Percentiles rank a stretch among this genome's conserved stretches.
phyloP scores from a whole-genome alignment of 2,329 filamentous ascomycete species.

The Penicillium sp. region DNA sequence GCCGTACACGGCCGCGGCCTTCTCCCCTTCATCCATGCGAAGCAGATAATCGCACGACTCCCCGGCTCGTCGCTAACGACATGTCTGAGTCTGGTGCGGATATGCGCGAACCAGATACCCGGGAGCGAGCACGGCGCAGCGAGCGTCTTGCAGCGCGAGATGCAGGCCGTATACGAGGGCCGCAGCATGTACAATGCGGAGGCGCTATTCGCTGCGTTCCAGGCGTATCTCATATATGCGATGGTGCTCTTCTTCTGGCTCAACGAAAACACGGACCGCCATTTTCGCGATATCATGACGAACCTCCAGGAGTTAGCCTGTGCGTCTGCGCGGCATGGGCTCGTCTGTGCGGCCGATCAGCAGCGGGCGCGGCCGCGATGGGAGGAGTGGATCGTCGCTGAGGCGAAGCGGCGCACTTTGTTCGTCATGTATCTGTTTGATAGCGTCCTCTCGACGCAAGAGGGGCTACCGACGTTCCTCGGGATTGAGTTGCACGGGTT shows the following conservation, averaged over 20 bases:
- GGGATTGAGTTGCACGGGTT: conserved; percentile 56
- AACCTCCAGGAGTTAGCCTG: conserved; percentile 57
- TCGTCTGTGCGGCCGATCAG: conserved; percentile 52
- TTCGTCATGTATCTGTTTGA: conserved; percentile 61
- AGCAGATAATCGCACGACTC: conserved; percentile 34
- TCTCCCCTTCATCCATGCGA: conserved; percentile 53
- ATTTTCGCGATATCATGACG: conserved; percentile 52
- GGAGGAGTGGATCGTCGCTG: conserved; percentile 59
- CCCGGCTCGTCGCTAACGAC: neutral
- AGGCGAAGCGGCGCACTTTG: conserved; percentile 57
- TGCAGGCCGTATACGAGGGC: conserved; percentile 43
- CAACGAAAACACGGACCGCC: conserved; percentile 31
- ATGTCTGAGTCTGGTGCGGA: neutral
- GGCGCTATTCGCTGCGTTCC: conserved; percentile 51
- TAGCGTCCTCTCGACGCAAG: conserved; percentile 52
- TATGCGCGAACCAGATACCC: neutral
- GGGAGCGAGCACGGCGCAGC: conserved; percentile 37
- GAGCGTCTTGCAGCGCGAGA: conserved; percentile 48
- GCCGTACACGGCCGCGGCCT: conserved; percentile 43
- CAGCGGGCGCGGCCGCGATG: conserved; percentile 48
- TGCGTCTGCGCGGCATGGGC: conserved; percentile 42
- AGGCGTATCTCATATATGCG: conserved; percentile 57
- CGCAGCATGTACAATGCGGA: conserved; percentile 31
- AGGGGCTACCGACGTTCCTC: conserved; percentile 54
- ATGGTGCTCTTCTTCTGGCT: conserved; percentile 54